Evolutionary conservation across 73 alveolate genomes (phyloP).

Genomic region (Paramecium sexaurelia): DNA sequence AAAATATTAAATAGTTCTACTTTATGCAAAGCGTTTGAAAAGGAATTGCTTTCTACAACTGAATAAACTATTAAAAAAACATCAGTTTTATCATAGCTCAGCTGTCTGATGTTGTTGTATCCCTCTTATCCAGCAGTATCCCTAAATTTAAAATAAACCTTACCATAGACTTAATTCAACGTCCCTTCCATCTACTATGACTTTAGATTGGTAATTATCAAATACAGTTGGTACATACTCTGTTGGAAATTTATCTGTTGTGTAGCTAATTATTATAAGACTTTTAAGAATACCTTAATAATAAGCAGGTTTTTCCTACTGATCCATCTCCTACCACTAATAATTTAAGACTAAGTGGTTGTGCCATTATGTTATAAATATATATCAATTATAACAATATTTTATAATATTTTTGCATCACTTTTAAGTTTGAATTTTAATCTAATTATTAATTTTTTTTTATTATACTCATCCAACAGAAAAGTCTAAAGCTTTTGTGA

Average conservation of each 20-base stretch:
- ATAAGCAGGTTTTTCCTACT: conserved; percentile 79
- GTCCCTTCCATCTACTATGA: conserved; percentile 65
- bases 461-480: conserved; percentile 33
- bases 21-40: conserved; percentile 71
- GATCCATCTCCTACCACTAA: conserved; percentile 81
- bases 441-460: not conserved
- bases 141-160: not conserved
- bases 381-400: not conserved
- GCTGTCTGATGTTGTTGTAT: conserved; percentile 75
- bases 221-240: conserved; percentile 83
- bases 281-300: conserved; percentile 60
- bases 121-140: conserved; percentile 88
- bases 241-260: conserved; percentile 76
- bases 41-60: conserved; percentile 72
- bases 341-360: conserved; percentile 64
- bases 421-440: not conserved
- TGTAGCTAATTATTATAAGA: conserved; percentile 27
- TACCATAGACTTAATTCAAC: conserved; percentile 76
- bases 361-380: not conserved
- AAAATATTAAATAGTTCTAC: not conserved
- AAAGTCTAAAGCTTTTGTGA: conserved; percentile 26
- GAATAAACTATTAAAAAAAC: conserved; percentile 77
- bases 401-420: no score
- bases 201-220: conserved; percentile 74
- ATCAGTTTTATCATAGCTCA: conserved; percentile 78